Percentiles rank a stretch among this genome's conserved stretches.
Evolutionary conservation across 768 basidiomycete species (phyloP).

Genomic region (Kwoniella mangroviensis): DNA sequence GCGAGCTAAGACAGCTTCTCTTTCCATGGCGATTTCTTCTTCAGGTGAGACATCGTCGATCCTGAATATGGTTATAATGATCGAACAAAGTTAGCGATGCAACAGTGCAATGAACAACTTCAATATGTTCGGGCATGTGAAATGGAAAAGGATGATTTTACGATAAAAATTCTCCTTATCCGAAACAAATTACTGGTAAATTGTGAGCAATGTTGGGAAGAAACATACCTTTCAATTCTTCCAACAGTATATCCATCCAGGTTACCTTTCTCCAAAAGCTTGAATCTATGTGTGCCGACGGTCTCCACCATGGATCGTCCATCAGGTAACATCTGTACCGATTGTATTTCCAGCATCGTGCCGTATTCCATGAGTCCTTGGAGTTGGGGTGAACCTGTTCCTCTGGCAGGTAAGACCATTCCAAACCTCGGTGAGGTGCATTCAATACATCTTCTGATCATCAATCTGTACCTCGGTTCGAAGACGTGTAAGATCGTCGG

Average conservation of each 20-base stretch:
- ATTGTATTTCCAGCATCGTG: conserved; percentile 87
- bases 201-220: neutral
- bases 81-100: neutral
- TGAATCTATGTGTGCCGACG: conserved; percentile 74
- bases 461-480: conserved; percentile 92
- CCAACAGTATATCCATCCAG: conserved; percentile 90
- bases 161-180: neutral
- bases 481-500: conserved; percentile 90
- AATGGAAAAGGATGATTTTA: neutral
- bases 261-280: conserved; percentile 78
- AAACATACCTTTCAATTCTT: conserved; percentile 67
- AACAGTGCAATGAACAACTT: neutral
- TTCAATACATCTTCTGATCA: conserved; percentile 94
- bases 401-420: conserved; percentile 78
- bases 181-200: conserved; percentile 5
- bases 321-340: conserved; percentile 84
- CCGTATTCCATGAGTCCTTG: conserved; percentile 74
- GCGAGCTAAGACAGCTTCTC: conserved; percentile 40
- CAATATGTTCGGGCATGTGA: neutral
- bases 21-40: conserved; percentile 59
- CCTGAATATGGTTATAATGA: conserved; percentile 25
- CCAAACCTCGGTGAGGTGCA: conserved; percentile 79
- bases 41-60: conserved; percentile 61
- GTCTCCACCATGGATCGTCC: conserved; percentile 86
- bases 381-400: conserved; percentile 55